Percentiles rank a stretch among this genome's conserved stretches.
These are phyloP conservation scores for Solanum ahanhuiri DNA, from an alignment of 257 asterid genomes.

Conservation along the genomic window DNA sequence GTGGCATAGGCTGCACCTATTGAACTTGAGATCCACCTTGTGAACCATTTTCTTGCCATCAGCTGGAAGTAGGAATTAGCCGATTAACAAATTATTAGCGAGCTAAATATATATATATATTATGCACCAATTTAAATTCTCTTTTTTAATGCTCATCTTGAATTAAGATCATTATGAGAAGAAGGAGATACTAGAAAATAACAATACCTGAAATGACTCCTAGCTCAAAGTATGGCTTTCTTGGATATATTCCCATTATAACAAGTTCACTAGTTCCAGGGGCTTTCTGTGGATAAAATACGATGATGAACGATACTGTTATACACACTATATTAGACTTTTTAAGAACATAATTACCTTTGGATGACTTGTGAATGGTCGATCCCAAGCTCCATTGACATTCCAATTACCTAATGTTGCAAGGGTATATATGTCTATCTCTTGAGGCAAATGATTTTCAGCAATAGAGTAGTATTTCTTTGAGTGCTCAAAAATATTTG, in stretches of 20 bases:
- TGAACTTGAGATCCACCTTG: constrained; percentile 45
- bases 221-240: constrained; percentile 47
- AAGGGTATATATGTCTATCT: constrained; percentile 33
- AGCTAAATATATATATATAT: no score
- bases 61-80: constrained; percentile 16
- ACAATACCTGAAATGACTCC: constrained; percentile 56
- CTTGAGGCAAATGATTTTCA: constrained; percentile 56
- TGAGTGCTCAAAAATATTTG: constrained; percentile 53
- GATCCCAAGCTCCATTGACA: constrained; percentile 38
- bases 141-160: neutral
- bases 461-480: constrained; percentile 46
- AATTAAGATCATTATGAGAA: neutral
- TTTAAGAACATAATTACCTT: constrained; percentile 22
- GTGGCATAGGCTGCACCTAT: constrained; percentile 55
- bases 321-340: neutral
- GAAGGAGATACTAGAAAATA: neutral
- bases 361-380: constrained; percentile 74
- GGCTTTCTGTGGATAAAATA: constrained; percentile 29
- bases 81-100: neutral
- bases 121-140: neutral
- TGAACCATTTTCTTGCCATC: constrained; percentile 49
- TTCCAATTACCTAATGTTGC: constrained; percentile 46
- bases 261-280: constrained; percentile 59
- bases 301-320: neutral
- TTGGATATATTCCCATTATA: constrained; percentile 36